Base-by-base conservation (phyloP, 192 early-diverging fungal genomes). In the Entomortierella chlamydospora region DNA sequence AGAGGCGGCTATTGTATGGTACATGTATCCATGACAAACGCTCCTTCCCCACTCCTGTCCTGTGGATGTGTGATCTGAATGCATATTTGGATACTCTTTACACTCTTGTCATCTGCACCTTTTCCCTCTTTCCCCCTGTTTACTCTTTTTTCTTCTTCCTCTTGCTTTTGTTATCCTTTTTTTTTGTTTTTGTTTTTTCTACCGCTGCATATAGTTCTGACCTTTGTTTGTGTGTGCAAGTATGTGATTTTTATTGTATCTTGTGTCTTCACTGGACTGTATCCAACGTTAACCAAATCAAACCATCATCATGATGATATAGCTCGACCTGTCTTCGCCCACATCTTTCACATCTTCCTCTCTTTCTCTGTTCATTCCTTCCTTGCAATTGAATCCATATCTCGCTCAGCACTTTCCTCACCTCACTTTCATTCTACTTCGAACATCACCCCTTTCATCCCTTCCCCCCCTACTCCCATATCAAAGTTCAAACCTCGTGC, bases 371-470 rank as follows among this genome's bases (percentile, higher is more conserved):
- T 0, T 30, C 18, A n/a, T 45, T 56, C 33, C 28, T n/a, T n/a
- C n/a, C n/a, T n/a, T n/a, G n/a, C n/a, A n/a, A n/a, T n/a, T n/a
- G n/a, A n/a, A n/a, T n/a, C n/a, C n/a, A n/a, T n/a, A n/a, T n/a
- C n/a, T n/a, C n/a, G n/a, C 28, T 55, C 54, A 55, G 18, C 20
- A 4, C n/a, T n/a, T 51, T 25, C 18, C 28, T 52, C 28, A 49
- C n/a, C 29, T 45, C 34, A 7, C 31, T 45, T 66, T 66, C 41
- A 4, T 63, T 50, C 47, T 20, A 22, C 2, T 45, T 61, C 43
- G 4, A 25, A 5, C 22, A 2, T 34, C 29, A 41, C 22, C 41
- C 42, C 31, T 42, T 57, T 34, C 49, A 18, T 37, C 49, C 4
- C 23, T 13, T 22, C 1, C 23, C 2, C 29, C 41, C 41, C 12